Evolutionary conservation across 805 yeast genomes (phyloP).

Genomic region (Helenozyma rhizophorensis): DNA sequence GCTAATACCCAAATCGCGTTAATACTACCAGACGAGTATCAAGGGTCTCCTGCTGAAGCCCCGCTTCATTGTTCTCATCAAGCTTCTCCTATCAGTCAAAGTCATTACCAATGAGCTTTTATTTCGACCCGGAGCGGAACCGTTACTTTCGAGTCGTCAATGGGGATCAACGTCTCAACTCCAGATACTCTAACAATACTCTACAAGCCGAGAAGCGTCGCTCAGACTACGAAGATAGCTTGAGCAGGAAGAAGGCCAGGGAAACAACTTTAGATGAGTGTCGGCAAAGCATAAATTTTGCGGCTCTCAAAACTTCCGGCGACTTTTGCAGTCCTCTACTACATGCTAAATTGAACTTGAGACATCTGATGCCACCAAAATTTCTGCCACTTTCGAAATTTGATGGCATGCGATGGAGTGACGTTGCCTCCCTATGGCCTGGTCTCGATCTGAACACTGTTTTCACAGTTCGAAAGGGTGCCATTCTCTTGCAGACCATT

Average conservation of each 20-base stretch:
- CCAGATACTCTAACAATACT: constrained; percentile 26
- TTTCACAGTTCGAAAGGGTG: background rate
- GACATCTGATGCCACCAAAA: background rate
- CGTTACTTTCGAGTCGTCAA: constrained; percentile 31
- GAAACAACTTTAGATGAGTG: background rate
- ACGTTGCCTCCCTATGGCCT: constrained; percentile 1
- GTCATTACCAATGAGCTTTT: constrained; percentile 12
- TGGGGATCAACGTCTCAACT: constrained; percentile 20
- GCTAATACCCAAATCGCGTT: too few species aligned
- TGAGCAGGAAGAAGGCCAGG: background rate
- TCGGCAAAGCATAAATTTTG: background rate
- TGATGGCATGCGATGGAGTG: too few species aligned
- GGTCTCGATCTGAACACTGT: background rate
- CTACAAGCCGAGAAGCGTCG: constrained; percentile 22
- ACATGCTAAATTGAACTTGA: background rate
- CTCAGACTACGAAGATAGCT: background rate
- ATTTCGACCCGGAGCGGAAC: constrained; percentile 23
- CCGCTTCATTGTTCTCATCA: too few species aligned
- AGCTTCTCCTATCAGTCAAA: too few species aligned
- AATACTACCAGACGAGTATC: too few species aligned
- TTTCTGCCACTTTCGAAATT: constrained; percentile 1
- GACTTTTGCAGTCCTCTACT: background rate
- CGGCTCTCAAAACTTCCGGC: background rate
- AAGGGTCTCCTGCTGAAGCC: too few species aligned
- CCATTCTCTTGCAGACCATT: too few species aligned